Evolutionary conservation across 2,329 filamentous ascomycete species (phyloP), one percentile per base, ranked within the genome.

Genomic region (Sporothrix brasiliensis): DNA sequence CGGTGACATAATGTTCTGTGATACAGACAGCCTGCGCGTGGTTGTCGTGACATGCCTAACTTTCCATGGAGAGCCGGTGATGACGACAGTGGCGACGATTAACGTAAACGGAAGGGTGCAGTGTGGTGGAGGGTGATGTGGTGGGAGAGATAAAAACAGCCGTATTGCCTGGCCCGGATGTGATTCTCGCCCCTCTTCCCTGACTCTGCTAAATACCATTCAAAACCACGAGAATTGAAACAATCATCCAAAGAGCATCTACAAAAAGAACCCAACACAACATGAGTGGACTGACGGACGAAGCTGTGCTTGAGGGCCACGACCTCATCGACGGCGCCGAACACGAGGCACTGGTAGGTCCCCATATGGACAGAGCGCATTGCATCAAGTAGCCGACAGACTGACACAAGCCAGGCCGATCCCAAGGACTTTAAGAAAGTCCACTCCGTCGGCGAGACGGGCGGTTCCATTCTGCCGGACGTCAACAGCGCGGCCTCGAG

Each of bases 291-390:
- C 44, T 65, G 14, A 34, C 14, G 0, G 61, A 65, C 61, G 61
- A 65, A 65, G 61, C 24, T 21, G 61, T 65, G 14, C 24, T n/a
- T 50, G 61, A 65, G 61, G 61, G 61, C 41, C 61, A 65, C 44
- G 61, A 65, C 44, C 61, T 65, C 39, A 30, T 65, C 16, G 61
- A 65, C 47, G 44, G 21, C 3, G 61, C 61, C 61, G 61, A 65
- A 16, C 61, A 65, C 61, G 61, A 65, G 61, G 61, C 61, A 14
- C 21, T 50, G 44, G 61, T 65, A n/a, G 4, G 60, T 27, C n/a
- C 11, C 16, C 1, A 34, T 34, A 34, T 7, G 34, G 34, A 9
- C 7, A 9, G 34, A 34, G 34, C 4, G 34, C 34, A 34, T 34
- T 34, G 6, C 34, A 34, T 30, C 27, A 34, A 34, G 34, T 34